phyloP scores from a whole-genome alignment of 1,284 basidiomycete genomes.

The Ceratobasidium theobromae region DNA sequence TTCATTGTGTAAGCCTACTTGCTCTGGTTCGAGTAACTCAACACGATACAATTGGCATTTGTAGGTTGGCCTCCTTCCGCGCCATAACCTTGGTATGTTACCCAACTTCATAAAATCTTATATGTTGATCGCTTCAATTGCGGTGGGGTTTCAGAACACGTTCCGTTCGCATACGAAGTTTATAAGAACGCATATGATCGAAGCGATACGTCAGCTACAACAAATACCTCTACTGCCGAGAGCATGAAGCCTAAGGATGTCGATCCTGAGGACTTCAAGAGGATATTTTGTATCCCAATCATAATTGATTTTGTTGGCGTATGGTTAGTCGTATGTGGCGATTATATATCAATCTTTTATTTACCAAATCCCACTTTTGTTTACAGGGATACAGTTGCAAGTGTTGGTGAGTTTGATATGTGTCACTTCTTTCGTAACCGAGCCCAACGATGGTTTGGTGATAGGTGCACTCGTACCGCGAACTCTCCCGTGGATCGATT shows the following conservation, averaged over 20 bases:
- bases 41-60: not conserved
- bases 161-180: conserved; percentile 36
- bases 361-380: not conserved
- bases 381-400: conserved; percentile 33
- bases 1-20: conserved; percentile 18
- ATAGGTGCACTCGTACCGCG: not conserved
- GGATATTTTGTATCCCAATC: conserved; percentile 27
- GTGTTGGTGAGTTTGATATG: conserved; percentile 8
- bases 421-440: not conserved
- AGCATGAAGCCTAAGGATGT: not conserved
- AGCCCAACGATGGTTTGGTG: not conserved
- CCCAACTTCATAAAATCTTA: not conserved
- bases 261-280: conserved; percentile 29
- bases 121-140: not conserved
- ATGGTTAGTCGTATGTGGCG: conserved; percentile 34
- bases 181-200: conserved; percentile 21
- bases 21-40: not conserved
- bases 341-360: not conserved
- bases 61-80: conserved; percentile 14
- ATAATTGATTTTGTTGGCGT: conserved; percentile 34
- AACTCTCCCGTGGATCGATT: conserved; percentile 27
- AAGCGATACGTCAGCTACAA: not conserved
- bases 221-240: not conserved
- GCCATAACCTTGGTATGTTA: conserved; percentile 22
- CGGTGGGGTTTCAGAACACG: conserved; percentile 25